Base-by-base conservation (phyloP, 2,329 filamentous ascomycete genomes). In the Xylogone sp. region DNA sequence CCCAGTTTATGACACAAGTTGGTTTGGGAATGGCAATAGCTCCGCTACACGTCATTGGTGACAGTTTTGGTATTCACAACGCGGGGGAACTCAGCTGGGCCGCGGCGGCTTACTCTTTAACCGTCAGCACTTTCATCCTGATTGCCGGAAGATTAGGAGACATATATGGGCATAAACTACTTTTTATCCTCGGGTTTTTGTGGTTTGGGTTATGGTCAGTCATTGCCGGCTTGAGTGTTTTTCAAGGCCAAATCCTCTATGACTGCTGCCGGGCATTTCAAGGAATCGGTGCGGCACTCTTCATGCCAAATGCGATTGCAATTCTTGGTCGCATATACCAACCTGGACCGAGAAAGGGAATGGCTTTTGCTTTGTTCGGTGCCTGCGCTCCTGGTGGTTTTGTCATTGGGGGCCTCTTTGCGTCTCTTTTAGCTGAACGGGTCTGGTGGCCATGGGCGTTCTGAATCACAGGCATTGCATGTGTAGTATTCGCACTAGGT, bases 401-500 rank as follows among this genome's bases (percentile, higher is more conserved):
- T 4, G 65, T 69, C n/a, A 49, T 74, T 7, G 75, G 75, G 1
- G 67, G 68, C 1, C 48, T 74, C 1, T 65, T 78, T 21, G 60
- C 69, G 0, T 70, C 69, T 0, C 53, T 74, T 1, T 72, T 75
- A 45, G 56, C 69, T 21, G 54, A 69, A 48, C 58, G 61, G 1
- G 63, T 67, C 6, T 78, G 75, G 73, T 79, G 77, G 76, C 75
- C 74, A 1, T 80, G 75, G 75, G 65, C 70, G 0, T 79, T 71
- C 62, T 80, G 72, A 71, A 62, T 69, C 10, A 67, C 70, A 45
- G 71, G 68, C 2, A 71, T 77, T 22, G 64, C 67, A 3, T 66
- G 71, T 21, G 55, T 69, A 9, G 44, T 69, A 13, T 58, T 73
- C 29, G 68, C 69, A 9, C 54, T 65, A 19, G 44, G 70, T 13